A percentile compares a stretch with the other conserved stretches of the same genome.
Conservation (phyloP, 2,329 filamentous ascomycete genomes). For the Aspergillus novofumigatus region DNA sequence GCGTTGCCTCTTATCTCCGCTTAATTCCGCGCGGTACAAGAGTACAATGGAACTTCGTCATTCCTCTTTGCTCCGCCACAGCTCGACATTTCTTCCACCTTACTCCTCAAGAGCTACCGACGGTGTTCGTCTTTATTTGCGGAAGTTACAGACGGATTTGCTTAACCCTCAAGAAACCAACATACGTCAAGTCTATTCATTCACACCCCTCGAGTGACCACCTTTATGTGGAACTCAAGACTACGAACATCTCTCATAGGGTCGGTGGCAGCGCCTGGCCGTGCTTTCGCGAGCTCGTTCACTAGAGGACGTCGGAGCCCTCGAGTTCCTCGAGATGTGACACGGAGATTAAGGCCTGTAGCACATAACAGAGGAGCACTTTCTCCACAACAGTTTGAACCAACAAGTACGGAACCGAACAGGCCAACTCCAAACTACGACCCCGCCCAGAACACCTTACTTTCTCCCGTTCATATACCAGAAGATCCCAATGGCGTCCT, state of each 20-base stretch:
- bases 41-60: conserved; percentile 4
- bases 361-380: conserved; percentile 2
- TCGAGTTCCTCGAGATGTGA: conserved; percentile 29
- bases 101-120: not conserved
- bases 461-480: conserved; percentile 58
- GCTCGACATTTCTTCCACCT: not conserved
- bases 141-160: not conserved
- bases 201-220: not conserved
- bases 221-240: conserved; percentile 27
- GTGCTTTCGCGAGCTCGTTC: conserved; percentile 25
- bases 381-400: conserved; percentile 6
- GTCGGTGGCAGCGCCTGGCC: conserved; percentile 17
- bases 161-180: not conserved
- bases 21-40: conserved; percentile 23
- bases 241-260: conserved; percentile 20
- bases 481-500: conserved; percentile 58
- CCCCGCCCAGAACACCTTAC: conserved; percentile 45
- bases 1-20: conserved; percentile 24
- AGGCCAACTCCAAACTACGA: conserved; percentile 42
- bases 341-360: conserved; percentile 22
- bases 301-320: conserved; percentile 20
- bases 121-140: not conserved
- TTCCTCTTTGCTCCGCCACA: conserved; percentile 4
- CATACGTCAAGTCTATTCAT: not conserved
- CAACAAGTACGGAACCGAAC: conserved; percentile 18